Percentiles rank a stretch among this genome's conserved stretches.
These are phyloP conservation scores for Didymella sp. DNA, from an alignment of 2,329 filamentous ascomycete species.

Conservation along the genomic window DNA sequence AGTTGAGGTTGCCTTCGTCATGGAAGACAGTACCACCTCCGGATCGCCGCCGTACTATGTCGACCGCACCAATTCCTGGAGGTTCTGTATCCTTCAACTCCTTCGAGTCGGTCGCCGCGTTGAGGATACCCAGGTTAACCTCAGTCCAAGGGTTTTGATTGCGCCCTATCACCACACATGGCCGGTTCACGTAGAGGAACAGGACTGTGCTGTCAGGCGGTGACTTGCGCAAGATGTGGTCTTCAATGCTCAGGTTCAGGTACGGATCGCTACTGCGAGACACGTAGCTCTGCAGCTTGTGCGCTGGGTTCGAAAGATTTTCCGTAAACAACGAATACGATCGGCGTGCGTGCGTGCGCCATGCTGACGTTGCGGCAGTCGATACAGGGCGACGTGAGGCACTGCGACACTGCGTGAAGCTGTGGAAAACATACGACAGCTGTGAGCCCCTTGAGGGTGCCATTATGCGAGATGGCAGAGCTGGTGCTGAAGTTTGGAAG, in stretches of 20 bases:
- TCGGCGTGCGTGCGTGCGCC: conserved; percentile 2
- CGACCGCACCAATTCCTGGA: conserved; percentile 53
- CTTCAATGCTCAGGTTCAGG: conserved; percentile 92
- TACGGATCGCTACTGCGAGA: conserved; percentile 72
- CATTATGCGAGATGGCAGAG: conserved; percentile 15
- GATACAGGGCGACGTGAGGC: background rate
- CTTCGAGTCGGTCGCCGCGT: conserved; percentile 44
- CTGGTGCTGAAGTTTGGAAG: conserved; percentile 15
- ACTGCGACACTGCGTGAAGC: background rate
- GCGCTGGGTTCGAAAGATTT: conserved; percentile 39
- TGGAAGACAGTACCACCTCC: conserved; percentile 96
- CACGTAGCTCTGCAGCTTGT: conserved; percentile 55
- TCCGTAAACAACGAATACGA: conserved; percentile 37
- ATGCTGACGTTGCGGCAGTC: background rate
- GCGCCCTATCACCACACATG: conserved; percentile 87
- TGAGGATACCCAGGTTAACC: conserved; percentile 73
- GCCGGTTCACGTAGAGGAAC: conserved; percentile 86
- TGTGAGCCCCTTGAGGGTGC: conserved; percentile 27
- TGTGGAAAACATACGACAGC: background rate
- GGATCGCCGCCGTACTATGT: conserved; percentile 81
- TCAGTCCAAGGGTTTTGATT: conserved; percentile 99
- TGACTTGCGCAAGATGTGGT: conserved; percentile 80
- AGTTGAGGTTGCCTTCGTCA: conserved; percentile 92
- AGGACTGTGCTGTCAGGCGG: conserved; percentile 76
- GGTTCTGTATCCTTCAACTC: conserved; percentile 43